Percentiles rank a stretch among this genome's conserved stretches.
These are phyloP conservation scores for Colletotrichum echinochloae DNA, from an alignment of 2,329 filamentous ascomycete species.

Conservation along the genomic window DNA sequence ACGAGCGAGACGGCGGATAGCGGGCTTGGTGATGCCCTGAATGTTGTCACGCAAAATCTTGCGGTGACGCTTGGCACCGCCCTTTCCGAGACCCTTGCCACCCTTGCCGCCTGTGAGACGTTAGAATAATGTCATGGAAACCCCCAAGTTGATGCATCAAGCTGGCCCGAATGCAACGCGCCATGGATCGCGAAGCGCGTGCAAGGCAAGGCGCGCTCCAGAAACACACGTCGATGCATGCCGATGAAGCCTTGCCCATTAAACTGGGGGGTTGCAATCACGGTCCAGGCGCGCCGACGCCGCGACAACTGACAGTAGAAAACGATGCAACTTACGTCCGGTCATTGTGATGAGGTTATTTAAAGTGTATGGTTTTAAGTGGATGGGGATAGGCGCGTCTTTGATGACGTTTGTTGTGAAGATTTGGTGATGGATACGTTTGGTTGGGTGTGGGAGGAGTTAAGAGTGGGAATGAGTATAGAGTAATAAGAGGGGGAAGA, in stretches of 20 bases:
- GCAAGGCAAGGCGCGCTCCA: conserved; percentile 18
- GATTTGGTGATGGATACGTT: conserved; percentile 13
- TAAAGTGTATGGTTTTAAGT: conserved; percentile 48
- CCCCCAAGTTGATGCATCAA: background rate
- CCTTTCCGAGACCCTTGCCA: conserved; percentile 98
- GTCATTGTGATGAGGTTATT: conserved; percentile 69
- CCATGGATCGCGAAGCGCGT: too few relatives aligned
- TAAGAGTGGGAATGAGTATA: conserved; percentile 41
- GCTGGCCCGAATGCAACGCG: background rate
- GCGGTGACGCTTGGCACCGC: conserved; percentile 97
- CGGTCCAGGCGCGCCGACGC: conserved; percentile 30
- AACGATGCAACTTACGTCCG: conserved; percentile 71
- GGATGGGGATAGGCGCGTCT: conserved; percentile 38
- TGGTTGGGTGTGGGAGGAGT: conserved; percentile 18
- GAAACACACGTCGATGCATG: conserved; percentile 16
- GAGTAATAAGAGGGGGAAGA: conserved; percentile 31
- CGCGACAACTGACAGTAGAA: conserved; percentile 42
- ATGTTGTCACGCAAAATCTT: conserved; percentile 99
- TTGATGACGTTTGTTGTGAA: conserved; percentile 44
- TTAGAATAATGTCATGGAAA: conserved; percentile 17
- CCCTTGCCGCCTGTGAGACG: conserved; percentile 81
- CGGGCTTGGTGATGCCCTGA: conserved; percentile 98
- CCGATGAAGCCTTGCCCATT: conserved; percentile 8
- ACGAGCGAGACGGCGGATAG: conserved; percentile 97
- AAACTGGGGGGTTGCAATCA: conserved; percentile 20